Percentiles rank a stretch among this genome's conserved stretches.
These are phyloP conservation scores for Dendrobium huoshanense DNA, from an alignment of 106 monocot species.

Conservation along the genomic window DNA sequence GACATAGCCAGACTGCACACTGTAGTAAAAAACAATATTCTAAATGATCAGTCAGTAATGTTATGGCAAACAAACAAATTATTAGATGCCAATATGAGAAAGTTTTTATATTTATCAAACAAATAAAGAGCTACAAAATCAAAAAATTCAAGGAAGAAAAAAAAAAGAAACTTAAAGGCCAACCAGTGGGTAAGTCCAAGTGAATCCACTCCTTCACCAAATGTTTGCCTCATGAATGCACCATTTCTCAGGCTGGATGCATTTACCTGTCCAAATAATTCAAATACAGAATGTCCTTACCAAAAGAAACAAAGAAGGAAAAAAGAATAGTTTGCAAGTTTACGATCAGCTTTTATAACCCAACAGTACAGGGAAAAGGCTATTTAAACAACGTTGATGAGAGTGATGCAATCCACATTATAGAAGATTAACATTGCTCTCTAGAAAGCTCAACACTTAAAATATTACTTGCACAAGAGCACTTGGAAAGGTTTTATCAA, in stretches of 20 bases:
- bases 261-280: constrained; percentile 49
- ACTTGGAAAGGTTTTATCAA: neutral
- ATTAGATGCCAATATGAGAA: neutral
- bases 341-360: neutral
- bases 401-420: neutral
- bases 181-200: constrained; percentile 69
- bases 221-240: constrained; percentile 67
- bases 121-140: neutral
- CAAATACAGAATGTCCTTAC: neutral
- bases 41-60: neutral
- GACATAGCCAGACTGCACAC: neutral
- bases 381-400: neutral
- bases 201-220: constrained; percentile 77
- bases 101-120: neutral
- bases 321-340: neutral
- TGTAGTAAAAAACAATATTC: neutral
- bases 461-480: neutral
- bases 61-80: neutral
- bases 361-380: neutral
- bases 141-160: neutral
- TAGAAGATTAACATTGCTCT: neutral
- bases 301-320: neutral
- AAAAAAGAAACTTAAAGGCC: neutral
- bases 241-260: constrained; percentile 84
- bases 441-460: neutral